A percentile compares a stretch with the other conserved stretches of the same genome.
Evolutionary conservation across 352 stramenopile species (phyloP).

Genomic region (Labyrinthula sp.): DNA sequence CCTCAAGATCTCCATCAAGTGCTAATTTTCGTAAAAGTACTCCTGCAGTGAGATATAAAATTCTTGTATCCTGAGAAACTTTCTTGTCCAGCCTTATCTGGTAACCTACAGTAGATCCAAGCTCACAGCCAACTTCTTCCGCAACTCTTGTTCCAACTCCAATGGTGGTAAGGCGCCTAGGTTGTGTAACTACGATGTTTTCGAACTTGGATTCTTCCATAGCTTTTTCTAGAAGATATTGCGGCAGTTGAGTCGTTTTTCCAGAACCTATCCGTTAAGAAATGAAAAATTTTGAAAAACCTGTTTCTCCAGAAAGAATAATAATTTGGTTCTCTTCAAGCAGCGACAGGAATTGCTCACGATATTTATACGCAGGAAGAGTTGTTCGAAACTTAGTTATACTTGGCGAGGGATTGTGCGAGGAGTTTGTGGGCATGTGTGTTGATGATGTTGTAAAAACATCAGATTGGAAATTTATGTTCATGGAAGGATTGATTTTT

Average conservation of each 20-base stretch:
- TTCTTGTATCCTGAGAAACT: constrained; percentile 52
- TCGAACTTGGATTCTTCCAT: constrained; percentile 1
- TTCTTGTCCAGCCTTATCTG: constrained; percentile 59
- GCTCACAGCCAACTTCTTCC: constrained; percentile 40
- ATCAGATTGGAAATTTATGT: too few species aligned
- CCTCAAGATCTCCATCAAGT: constrained; percentile 48
- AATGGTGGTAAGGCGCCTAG: constrained; percentile 58
- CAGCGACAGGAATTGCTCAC: too few species aligned
- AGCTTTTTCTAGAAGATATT: constrained; percentile 30
- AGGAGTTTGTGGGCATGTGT: too few species aligned
- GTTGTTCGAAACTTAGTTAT: too few species aligned
- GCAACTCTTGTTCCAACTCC: constrained; percentile 56
- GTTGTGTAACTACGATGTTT: constrained; percentile 62
- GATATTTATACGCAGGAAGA: too few species aligned
- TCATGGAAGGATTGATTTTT: too few species aligned
- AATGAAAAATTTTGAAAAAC: too few species aligned
- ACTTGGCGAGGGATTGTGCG: too few species aligned
- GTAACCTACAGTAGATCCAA: constrained; percentile 52
- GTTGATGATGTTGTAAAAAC: too few species aligned
- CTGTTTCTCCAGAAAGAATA: too few species aligned
- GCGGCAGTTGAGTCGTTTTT: constrained; percentile 50
- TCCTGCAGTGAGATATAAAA: constrained; percentile 92
- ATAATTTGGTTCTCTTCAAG: too few species aligned
- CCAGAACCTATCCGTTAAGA: constrained; percentile 75
- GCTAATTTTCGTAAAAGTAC: constrained; percentile 67